Conservation (phyloP, 1,284 basidiomycete species). For the Apiotrichum brassicae region DNA sequence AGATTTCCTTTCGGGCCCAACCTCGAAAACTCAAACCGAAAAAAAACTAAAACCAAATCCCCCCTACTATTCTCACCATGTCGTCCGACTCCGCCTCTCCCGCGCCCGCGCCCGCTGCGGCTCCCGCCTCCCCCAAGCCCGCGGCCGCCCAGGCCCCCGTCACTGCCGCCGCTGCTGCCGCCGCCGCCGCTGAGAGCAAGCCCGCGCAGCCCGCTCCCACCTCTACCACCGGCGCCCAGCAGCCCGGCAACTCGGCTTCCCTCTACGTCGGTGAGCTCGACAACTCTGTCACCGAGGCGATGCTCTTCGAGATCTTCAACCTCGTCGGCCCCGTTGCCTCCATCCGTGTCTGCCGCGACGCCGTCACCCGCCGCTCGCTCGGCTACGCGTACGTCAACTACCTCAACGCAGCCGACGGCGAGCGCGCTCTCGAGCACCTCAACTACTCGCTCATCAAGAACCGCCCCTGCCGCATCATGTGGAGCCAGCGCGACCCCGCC, state of each 20-base stretch:
- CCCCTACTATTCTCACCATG: constrained; percentile 13
- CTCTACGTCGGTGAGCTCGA: constrained; percentile 99
- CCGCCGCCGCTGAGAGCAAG: constrained; percentile 22
- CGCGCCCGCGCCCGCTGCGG: constrained; percentile 22
- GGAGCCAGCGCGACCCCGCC: constrained; percentile 99
- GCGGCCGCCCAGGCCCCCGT: constrained; percentile 17
- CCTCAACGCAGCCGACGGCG: constrained; percentile 92
- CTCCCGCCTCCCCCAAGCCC: constrained; percentile 19
- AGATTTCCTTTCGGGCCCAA: constrained; percentile 5
- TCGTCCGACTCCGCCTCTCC: constrained; percentile 30
- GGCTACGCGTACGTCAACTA: constrained; percentile 99
- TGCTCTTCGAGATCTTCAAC: constrained; percentile 99
- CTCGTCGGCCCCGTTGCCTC: constrained; percentile 99
- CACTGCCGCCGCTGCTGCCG: constrained; percentile 24
- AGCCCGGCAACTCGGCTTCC: constrained; percentile 72
- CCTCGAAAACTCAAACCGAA: constrained; percentile 8
- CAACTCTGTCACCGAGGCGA: constrained; percentile 94
- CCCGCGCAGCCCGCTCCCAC: constrained; percentile 50
- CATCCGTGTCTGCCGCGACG: constrained; percentile 99
- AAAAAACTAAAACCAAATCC: constrained; percentile 5
- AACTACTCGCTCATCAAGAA: constrained; percentile 99
- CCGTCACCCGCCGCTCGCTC: constrained; percentile 97
- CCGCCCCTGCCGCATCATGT: constrained; percentile 99
- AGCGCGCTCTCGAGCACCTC: constrained; percentile 97
- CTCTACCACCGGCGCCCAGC: constrained; percentile 55